Evolutionary conservation across 108 stramenopile genomes (phyloP), one percentile per base, ranked within the genome.

Genomic region (Cyclotella sp.): DNA sequence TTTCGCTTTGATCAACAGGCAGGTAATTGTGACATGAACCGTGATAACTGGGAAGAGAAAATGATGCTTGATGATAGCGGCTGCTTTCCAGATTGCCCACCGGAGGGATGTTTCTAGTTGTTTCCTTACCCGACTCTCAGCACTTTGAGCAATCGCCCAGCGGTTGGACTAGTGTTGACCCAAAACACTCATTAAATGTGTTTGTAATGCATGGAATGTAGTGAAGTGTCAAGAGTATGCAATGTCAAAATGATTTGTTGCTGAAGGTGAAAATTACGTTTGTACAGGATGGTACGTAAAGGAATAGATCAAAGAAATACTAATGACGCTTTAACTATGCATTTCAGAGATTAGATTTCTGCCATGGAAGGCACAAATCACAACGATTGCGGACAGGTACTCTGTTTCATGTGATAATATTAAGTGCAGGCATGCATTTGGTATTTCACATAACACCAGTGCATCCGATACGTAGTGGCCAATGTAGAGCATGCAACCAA

Each of bases 31-130:
- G 68, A 15, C 52, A 68, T 68, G 68, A 54, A 15, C 15, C 49
- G 52, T 26, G 51, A 30, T 53, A 68, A 52, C 53, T 68, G 68
- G 68, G 60, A 62, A 40, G 45, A 41, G 18, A 72, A 62, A 61
- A 72, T 62, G 71, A 26, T 62, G 29, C 19, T 28, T 0, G 71
- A 72, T 29, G 40, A 72, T 16, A 61, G 45, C 28, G 71, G 60
- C 21, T 72, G 71, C 34, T 57, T 45, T 14, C 71, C 71, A 72
- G 71, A 57, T 58, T 72, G 71, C 30, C 71, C 71, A 6, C 71
- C 71, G 12, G 71, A 72, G 29, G 71, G 71, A 55, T 55, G 55
- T 55, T 55, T 55, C 55, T 55, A 55, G 24, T 22, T 34, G 34
- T 6, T 34, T 34, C 34, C 6, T 34, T 2, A 6, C 2, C 34